Evolutionary conservation across 441 rosid species (phyloP).

Genomic region (Arabidopsis lyrata): DNA sequence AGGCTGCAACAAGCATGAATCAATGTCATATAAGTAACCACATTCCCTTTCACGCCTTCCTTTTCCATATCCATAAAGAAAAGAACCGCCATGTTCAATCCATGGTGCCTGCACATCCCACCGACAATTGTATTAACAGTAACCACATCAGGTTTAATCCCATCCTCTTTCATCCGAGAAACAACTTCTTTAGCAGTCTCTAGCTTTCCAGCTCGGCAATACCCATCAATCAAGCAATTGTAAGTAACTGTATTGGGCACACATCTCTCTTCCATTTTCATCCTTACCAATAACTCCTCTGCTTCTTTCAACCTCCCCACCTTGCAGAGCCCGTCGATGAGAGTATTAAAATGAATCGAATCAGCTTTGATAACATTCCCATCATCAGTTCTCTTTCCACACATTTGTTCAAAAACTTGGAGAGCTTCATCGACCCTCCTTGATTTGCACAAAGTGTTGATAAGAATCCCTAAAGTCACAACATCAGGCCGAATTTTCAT

Average conservation of each 20-base stretch:
- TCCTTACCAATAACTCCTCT: constrained; percentile 53
- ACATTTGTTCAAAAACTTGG: constrained; percentile 58
- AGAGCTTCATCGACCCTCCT: constrained; percentile 72
- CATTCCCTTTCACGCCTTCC: constrained; percentile 60
- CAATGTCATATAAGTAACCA: constrained; percentile 59
- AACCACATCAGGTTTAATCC: constrained; percentile 55
- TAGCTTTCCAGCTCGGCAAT: constrained; percentile 67
- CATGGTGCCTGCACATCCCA: constrained; percentile 78
- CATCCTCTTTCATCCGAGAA: constrained; percentile 62
- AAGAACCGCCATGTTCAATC: constrained; percentile 56
- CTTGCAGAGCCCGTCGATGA: constrained; percentile 78
- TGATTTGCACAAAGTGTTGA: constrained; percentile 67
- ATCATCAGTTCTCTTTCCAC: constrained; percentile 44
- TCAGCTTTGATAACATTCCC: constrained; percentile 65
- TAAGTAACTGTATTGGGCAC: constrained; percentile 62
- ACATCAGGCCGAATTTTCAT: constrained; percentile 54
- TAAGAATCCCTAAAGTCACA: constrained; percentile 68
- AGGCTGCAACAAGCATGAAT: constrained; percentile 66
- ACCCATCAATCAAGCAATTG: constrained; percentile 78
- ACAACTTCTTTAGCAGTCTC: constrained; percentile 64
- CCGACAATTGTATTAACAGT: constrained; percentile 65
- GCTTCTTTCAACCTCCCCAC: constrained; percentile 84
- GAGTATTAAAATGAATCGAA: constrained; percentile 62
- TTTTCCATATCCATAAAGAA: constrained; percentile 58
- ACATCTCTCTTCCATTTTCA: constrained; percentile 58